Conservation (phyloP, 1,284 basidiomycete species). For the Blastosporella zonata region DNA sequence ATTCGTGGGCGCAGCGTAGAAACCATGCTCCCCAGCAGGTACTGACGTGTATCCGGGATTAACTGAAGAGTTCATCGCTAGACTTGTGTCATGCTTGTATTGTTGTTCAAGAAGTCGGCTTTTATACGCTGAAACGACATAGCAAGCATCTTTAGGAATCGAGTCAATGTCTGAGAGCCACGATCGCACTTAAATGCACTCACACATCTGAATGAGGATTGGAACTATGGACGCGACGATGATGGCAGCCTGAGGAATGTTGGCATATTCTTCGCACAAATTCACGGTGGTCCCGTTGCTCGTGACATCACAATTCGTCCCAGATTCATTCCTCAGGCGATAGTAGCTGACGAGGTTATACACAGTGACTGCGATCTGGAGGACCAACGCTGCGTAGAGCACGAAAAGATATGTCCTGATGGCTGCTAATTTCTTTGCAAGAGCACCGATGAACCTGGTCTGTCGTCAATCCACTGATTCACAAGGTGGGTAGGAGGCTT, state of each 20-base stretch:
- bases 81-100: slow-evolving; percentile 16
- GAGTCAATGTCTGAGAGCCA: background rate
- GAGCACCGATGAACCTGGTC: slow-evolving; percentile 33
- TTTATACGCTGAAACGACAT: slow-evolving; percentile 32
- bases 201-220: slow-evolving; percentile 34
- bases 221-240: slow-evolving; percentile 30
- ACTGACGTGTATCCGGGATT: slow-evolving; percentile 28
- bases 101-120: slow-evolving; percentile 28
- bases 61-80: slow-evolving; percentile 14
- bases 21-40: slow-evolving; percentile 23
- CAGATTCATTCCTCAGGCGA: slow-evolving; percentile 21
- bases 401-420: slow-evolving; percentile 30
- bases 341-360: slow-evolving; percentile 31
- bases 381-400: slow-evolving; percentile 25
- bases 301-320: slow-evolving; percentile 24
- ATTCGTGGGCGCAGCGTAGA: slow-evolving; percentile 24
- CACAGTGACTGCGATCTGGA: slow-evolving; percentile 28
- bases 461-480: background rate
- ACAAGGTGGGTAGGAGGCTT: slow-evolving; percentile 2
- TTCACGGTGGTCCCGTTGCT: slow-evolving; percentile 22
- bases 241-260: slow-evolving; percentile 26
- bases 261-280: slow-evolving; percentile 26
- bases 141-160: slow-evolving; percentile 30
- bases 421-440: slow-evolving; percentile 33
- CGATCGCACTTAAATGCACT: slow-evolving; percentile 15